Conservation (phyloP, 805 yeast genomes). For the Wickerhamiella occidentalis region DNA sequence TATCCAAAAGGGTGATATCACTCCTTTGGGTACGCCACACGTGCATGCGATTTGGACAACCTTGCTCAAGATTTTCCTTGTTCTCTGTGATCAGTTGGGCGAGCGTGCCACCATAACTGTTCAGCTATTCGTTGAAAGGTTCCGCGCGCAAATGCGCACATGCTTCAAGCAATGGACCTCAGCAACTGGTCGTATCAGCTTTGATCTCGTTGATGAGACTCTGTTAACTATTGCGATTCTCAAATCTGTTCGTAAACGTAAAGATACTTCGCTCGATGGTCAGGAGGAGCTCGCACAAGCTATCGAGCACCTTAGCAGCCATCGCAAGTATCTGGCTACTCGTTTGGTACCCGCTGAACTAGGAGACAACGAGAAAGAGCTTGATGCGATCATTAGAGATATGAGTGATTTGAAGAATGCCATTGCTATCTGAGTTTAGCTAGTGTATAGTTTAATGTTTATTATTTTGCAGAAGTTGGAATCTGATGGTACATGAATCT, state of each 20-base stretch:
- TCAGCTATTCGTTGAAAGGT: conserved; percentile 48
- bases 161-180: conserved; percentile 61
- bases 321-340: conserved; percentile 71
- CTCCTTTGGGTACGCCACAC: conserved; percentile 40
- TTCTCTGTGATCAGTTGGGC: conserved; percentile 52
- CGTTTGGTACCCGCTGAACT: conserved; percentile 39
- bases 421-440: neutral
- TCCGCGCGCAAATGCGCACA: conserved; percentile 50
- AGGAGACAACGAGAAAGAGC: conserved; percentile 33
- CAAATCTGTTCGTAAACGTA: neutral
- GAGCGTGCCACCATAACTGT: conserved; percentile 51
- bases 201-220: conserved; percentile 46
- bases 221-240: conserved; percentile 50
- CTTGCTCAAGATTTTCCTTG: conserved; percentile 52
- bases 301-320: conserved; percentile 63
- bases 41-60: conserved; percentile 76
- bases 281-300: conserved; percentile 48
- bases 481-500: neutral
- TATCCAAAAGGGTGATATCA: conserved; percentile 54
- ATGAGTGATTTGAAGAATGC: conserved; percentile 31
- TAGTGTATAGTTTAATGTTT: neutral
- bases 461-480: too few species aligned
- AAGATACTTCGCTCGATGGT: conserved; percentile 2
- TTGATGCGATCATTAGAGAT: conserved; percentile 50
- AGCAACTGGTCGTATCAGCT: conserved; percentile 37